These are phyloP conservation scores for Colletotrichum aenigma DNA, from an alignment of 2,329 filamentous ascomycete species.

Conservation along the genomic window DNA sequence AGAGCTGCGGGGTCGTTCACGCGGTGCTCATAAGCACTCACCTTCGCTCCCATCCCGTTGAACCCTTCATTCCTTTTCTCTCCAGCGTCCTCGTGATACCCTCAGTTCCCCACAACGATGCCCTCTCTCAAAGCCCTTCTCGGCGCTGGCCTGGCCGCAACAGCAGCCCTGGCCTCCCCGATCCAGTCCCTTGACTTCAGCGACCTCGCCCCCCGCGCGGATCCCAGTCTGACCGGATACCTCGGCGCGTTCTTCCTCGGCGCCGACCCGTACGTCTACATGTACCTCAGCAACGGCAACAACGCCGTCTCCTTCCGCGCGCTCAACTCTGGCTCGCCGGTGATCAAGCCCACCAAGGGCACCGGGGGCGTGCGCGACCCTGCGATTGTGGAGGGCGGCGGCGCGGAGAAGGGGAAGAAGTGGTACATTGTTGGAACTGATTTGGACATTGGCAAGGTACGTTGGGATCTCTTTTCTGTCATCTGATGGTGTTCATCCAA, in stretches of 20 bases:
- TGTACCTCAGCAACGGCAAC: slow-evolving; percentile 58
- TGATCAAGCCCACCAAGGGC: slow-evolving; percentile 53
- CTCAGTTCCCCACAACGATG: neutral
- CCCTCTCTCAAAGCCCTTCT: neutral
- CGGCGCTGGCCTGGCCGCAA: neutral
- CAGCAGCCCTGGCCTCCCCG: neutral
- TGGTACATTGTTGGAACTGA: slow-evolving; percentile 63
- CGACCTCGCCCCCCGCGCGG: slow-evolving; percentile 32
- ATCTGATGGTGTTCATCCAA: neutral
- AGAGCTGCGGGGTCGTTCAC: neutral
- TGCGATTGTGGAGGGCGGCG: slow-evolving; percentile 50
- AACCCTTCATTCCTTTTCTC: neutral
- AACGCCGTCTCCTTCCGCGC: slow-evolving; percentile 51
- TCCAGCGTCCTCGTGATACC: neutral
- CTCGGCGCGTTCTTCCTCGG: slow-evolving; percentile 60
- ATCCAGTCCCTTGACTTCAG: slow-evolving; percentile 26
- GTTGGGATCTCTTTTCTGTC: neutral
- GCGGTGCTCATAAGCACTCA: neutral
- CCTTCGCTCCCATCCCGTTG: neutral
- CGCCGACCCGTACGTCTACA: slow-evolving; percentile 56
- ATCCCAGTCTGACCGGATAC: slow-evolving; percentile 51
- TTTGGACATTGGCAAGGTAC: slow-evolving; percentile 52
- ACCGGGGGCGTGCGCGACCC: slow-evolving; percentile 59
- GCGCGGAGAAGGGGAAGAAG: slow-evolving; percentile 50
- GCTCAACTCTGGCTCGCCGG: slow-evolving; percentile 51